Percentiles rank a stretch among this genome's conserved stretches.
These are phyloP conservation scores for Colletotrichum noveboracense DNA, from an alignment of 2,329 filamentous ascomycete species.

Conservation along the genomic window DNA sequence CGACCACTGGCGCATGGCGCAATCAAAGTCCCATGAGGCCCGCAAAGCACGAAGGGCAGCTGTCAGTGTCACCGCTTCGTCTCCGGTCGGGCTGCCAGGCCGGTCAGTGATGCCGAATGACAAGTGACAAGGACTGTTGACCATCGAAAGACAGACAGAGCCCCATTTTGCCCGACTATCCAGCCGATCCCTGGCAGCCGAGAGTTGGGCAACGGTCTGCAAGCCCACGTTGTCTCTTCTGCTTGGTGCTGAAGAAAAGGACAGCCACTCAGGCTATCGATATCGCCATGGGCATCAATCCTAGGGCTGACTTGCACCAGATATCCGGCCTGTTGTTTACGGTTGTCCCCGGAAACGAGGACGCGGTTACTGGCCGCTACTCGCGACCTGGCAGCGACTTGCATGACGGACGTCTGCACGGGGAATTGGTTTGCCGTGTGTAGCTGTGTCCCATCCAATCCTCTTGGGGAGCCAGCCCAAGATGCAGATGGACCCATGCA, in stretches of 20 bases:
- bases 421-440: not conserved
- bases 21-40: not conserved
- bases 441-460: not conserved
- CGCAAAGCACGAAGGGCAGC: not conserved
- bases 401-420: constrained; percentile 11
- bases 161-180: not conserved
- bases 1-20: not conserved
- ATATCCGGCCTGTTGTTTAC: not conserved
- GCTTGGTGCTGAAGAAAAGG: not conserved
- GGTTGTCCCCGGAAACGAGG: not conserved
- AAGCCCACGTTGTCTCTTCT: not conserved
- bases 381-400: not conserved
- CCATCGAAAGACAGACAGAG: not conserved
- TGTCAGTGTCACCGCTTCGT: not conserved
- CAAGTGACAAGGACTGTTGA: not conserved
- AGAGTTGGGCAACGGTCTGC: not conserved
- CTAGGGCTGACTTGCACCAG: not conserved
- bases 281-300: not conserved
- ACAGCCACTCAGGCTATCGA: not conserved
- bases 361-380: not conserved
- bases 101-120: not conserved
- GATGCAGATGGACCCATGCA: constrained; percentile 4
- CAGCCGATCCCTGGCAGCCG: not conserved
- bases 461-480: not conserved
- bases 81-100: not conserved